Base-by-base conservation (phyloP, 345 rosid species). In the Aurinia saxatilis region DNA sequence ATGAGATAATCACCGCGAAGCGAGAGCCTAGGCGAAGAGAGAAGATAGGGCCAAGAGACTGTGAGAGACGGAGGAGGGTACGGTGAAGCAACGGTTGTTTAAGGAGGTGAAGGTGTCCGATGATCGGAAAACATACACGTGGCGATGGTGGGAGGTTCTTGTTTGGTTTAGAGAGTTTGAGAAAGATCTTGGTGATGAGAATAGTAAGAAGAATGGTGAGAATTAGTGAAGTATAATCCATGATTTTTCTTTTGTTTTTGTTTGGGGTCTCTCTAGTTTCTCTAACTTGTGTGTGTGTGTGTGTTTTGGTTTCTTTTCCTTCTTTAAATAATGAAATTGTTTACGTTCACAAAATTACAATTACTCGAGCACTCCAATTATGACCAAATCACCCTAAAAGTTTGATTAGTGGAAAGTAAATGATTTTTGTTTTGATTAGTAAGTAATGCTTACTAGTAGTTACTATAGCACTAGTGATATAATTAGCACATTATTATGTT, bases 1-100 rank as follows among this genome's bases (percentile, higher is more conserved):
- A 73, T 2, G 73, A 61, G 30, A 53, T 50, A 2, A 75, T 17
- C 4, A 64, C 63, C 13, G 62, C 60, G 14, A 53, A 55, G 21
- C 64, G 72, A 21, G 75, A 70, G 18, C 78, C 78, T 33, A 70
- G 62, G n/a, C 68, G 75, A 30, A 75, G 60, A 31, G 75, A 70
- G 54, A 75, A 64, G 8, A 70, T 45, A 0, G 75, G 75, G 19
- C 74, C 78, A 10, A 63, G 59, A 4, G 68, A 44, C 14, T 63
- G 52, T 4, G 74, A 74, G 42, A 74, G 74, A 40, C 4, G 34
- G 36, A 42, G 31, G 35, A 64, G 63, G 30, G 56, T 52, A 8
- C 60, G 75, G 59, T 64, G 74, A 48, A 64, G 38, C 5, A 67
- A 49, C 3, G 75, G 72, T 5, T 48, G 49, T 42, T 12, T 49